Conservation (phyloP, 2,329 filamentous ascomycete genomes). For the Ophiocordyceps camponoti-floridani region DNA sequence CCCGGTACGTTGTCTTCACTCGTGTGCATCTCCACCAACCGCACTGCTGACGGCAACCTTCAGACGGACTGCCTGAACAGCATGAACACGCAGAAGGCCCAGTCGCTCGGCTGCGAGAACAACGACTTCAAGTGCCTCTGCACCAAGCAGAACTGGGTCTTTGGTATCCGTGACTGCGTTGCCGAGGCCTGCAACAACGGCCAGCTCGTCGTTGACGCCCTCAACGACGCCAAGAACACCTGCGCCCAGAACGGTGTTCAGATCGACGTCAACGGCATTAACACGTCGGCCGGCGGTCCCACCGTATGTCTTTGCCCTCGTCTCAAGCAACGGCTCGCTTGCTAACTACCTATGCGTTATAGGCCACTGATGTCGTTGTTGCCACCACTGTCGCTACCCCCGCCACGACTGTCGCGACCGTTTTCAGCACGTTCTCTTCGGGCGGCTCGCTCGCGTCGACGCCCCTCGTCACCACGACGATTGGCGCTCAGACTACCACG, state of each 20-base stretch:
- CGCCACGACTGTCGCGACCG: conserved; percentile 12
- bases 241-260: conserved; percentile 17
- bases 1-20: conserved; percentile 27
- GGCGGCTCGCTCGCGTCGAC: conserved; percentile 6
- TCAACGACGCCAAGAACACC: conserved; percentile 19
- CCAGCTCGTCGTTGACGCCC: conserved; percentile 14
- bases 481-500: neutral
- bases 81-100: conserved; percentile 27
- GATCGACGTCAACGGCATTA: neutral
- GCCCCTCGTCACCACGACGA: neutral
- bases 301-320: neutral
- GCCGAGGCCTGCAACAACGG: conserved; percentile 19
- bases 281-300: neutral
- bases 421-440: conserved; percentile 17
- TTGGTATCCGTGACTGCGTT: conserved; percentile 33
- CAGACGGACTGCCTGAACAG: conserved; percentile 30
- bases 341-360: neutral
- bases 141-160: conserved; percentile 25
- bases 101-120: conserved; percentile 24
- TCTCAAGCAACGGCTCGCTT: neutral
- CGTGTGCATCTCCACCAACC: neutral
- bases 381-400: neutral
- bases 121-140: conserved; percentile 28
- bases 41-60: neutral
- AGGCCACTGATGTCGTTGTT: neutral